Evolutionary conservation across 2,329 filamentous ascomycete genomes (phyloP), one percentile per base, ranked within the genome.

Genomic region (Allantophomopsis cytisporea): DNA sequence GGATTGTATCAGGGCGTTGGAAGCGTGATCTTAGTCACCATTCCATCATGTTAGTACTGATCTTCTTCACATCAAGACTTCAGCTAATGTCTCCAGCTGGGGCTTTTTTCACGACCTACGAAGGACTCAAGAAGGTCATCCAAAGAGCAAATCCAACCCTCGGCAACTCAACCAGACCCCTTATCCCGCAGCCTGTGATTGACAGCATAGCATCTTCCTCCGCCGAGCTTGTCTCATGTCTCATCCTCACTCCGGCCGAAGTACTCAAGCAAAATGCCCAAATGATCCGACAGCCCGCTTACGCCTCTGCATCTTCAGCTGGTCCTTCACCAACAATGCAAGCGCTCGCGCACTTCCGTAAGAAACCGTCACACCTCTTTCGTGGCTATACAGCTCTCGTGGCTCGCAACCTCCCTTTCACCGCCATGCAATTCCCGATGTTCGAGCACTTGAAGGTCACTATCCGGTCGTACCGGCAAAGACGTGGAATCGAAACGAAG

Each of bases 221-320:
- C 13, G 88, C 81, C 1, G 88, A 95, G 60, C 72, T 87, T 48
- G 83, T 86, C 3, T 88, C 85, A 5, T 94, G 88, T 54, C 68
- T 86, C 15, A 83, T 94, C 44, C 72, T 94, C 30, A 89, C 87
- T 0, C 88, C 87, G 0, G 85, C 86, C 12, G 87, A 94, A 57
- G 84, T 94, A 7, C 74, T 94, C 46, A 94, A 95, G 62, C 87
- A 94, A 56, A 94, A 94, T 58, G 86, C 88, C 0, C 87, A 94
- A 58, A 87, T 94, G 71, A 66, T 91, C 1, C 65, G 65, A 16
- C 52, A 45, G 8, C 53, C 50, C 12, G 41, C 43, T 30, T 20
- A 35, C 52, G 23, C 23, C 23, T 23, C 52, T 45, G 13, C 46
- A 31, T 31, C 30, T 31, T 41, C 51, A 52, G 40, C 55, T 52